phyloP scores from a whole-genome alignment of 2,329 filamentous ascomycete genomes.

The Paecilomyces formosus region DNA sequence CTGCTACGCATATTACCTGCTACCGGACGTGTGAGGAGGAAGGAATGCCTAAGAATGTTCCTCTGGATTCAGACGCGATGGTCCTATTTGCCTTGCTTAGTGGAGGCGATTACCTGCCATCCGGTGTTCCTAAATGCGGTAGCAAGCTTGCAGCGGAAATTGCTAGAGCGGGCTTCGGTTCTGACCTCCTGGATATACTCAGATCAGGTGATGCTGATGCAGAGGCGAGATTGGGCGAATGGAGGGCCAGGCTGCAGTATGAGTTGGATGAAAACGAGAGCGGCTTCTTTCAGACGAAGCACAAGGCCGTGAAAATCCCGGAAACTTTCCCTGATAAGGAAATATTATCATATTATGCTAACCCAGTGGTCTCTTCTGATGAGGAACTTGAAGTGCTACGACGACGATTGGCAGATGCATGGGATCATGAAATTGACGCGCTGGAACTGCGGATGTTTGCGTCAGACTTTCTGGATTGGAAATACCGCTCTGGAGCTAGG shows the following conservation, averaged over 20 bases:
- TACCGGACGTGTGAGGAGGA: conserved; percentile 58
- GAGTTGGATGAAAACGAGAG: conserved; percentile 80
- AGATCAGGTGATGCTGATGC: conserved; percentile 36
- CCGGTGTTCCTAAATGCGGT: conserved; percentile 80
- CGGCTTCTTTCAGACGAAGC: conserved; percentile 68
- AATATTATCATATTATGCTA: conserved; percentile 77
- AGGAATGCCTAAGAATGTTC: conserved; percentile 35
- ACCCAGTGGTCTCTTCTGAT: conserved; percentile 68
- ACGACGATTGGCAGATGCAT: conserved; percentile 43
- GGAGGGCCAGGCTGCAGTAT: conserved; percentile 64
- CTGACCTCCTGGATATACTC: conserved; percentile 57
- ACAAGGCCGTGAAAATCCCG: conserved; percentile 67
- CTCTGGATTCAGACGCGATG: conserved; percentile 78
- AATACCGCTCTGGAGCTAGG: conserved; percentile 65
- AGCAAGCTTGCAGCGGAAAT: conserved; percentile 85
- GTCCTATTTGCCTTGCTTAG: conserved; percentile 90
- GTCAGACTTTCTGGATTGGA: conserved; percentile 80
- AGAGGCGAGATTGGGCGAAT: conserved; percentile 45
- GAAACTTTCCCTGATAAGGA: conserved; percentile 72
- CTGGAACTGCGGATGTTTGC: conserved; percentile 64
- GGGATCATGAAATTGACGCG: conserved; percentile 59
- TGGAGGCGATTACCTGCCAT: conserved; percentile 86
- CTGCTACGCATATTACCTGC: conserved; percentile 77
- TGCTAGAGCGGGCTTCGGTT: conserved; percentile 78
- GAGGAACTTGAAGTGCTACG: conserved; percentile 50